phyloP scores from a whole-genome alignment of 345 rosid species.

The Iberis pinnata region DNA sequence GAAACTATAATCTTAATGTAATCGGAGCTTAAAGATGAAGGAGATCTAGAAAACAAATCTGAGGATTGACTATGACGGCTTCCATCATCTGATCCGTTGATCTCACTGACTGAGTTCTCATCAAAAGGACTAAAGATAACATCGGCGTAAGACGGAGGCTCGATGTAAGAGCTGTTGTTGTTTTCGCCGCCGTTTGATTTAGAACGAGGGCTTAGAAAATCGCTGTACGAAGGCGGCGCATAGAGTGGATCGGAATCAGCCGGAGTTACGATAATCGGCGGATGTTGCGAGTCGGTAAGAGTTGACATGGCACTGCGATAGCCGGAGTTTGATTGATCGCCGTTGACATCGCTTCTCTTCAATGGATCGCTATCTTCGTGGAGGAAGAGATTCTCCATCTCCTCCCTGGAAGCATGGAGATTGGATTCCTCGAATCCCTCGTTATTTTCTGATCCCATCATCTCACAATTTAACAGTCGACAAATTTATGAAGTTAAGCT shows the following conservation, averaged over 20 bases:
- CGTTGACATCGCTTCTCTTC: constrained; percentile 17
- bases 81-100: constrained; percentile 51
- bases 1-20: constrained; percentile 75
- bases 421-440: too few species aligned
- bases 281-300: constrained; percentile 46
- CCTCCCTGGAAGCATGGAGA: too few species aligned
- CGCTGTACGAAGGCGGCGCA: constrained; percentile 33
- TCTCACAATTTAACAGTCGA: too few species aligned
- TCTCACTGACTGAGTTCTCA: constrained; percentile 42
- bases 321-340: constrained; percentile 32
- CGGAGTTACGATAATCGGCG: constrained; percentile 37
- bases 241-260: constrained; percentile 79
- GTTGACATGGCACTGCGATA: constrained; percentile 66
- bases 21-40: constrained; percentile 43
- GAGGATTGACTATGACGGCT: constrained; percentile 37
- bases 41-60: constrained; percentile 44
- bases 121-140: constrained; percentile 79
- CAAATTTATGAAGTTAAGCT: too few species aligned
- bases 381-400: too few species aligned
- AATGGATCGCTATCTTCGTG: too few species aligned
- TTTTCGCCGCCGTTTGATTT: constrained; percentile 28
- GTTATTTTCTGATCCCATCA: too few species aligned
- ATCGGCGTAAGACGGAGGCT: constrained; percentile 87
- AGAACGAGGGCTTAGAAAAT: constrained; percentile 30
- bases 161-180: constrained; percentile 80